These are phyloP conservation scores for Claviceps africana DNA, from an alignment of 2,329 filamentous ascomycete species.

Conservation along the genomic window DNA sequence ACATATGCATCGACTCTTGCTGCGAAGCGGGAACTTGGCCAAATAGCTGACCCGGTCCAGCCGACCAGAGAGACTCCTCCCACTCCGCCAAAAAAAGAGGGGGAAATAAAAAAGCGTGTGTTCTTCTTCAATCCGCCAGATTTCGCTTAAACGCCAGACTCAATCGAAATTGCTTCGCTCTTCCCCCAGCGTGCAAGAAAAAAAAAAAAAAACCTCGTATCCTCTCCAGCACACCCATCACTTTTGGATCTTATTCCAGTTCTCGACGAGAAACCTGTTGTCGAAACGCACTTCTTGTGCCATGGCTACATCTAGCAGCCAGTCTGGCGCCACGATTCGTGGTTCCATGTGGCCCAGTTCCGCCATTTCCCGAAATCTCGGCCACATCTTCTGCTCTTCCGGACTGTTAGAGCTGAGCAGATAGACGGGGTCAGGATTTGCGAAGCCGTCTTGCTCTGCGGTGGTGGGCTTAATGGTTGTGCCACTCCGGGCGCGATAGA, in stretches of 20 bases:
- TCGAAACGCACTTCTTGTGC: conserved; percentile 63
- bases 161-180: conserved; percentile 9
- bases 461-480: conserved; percentile 51
- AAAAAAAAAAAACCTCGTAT: not conserved
- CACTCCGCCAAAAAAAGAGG: not conserved
- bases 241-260: conserved; percentile 22
- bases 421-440: conserved; percentile 60
- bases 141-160: not conserved
- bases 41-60: not conserved
- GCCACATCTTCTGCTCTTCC: conserved; percentile 64
- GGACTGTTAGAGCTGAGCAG: conserved; percentile 56
- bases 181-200: not conserved
- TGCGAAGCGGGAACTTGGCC: not conserved
- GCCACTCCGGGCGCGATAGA: conserved; percentile 62
- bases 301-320: conserved; percentile 84
- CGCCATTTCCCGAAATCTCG: conserved; percentile 67
- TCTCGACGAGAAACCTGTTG: conserved; percentile 42
- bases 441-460: conserved; percentile 48
- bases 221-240: conserved; percentile 1
- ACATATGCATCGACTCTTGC: not conserved
- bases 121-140: not conserved
- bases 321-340: conserved; percentile 71
- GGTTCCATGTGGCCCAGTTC: conserved; percentile 64
- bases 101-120: not conserved
- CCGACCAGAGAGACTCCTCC: not conserved